Evolutionary conservation across 768 basidiomycete genomes (phyloP), one percentile per base, ranked within the genome.

Genomic region (Naganishia vaughanmartiniae): DNA sequence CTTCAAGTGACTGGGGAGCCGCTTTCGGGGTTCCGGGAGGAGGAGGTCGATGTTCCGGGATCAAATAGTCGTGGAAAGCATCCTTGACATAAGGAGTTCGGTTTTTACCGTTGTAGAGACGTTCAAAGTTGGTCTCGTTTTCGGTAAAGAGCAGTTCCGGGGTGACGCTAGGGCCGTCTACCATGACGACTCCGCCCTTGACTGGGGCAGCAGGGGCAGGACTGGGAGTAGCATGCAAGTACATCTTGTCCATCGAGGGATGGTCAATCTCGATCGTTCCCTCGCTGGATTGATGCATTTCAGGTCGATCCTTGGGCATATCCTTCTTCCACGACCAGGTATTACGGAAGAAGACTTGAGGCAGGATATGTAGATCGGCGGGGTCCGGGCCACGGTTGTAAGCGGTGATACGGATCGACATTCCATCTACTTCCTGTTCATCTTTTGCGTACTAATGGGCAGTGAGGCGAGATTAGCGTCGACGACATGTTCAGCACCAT

Each of bases 331-430:
- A 99, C 0, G 96, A 97, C 96, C 96, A 99, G 34, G 92, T 94
- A 81, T 99, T 99, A 26, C 92, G 88, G 84, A 97, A 99, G 90
- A 91, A 97, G 53, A 98, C 84, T 75, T 97, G 94, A 28, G 96
- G 96, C 46, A 99, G 85, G 75, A 99, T 86, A 80, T 99, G 96
- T 70, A 99, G 83, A 31, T 89, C 94, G 21, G 95, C 93, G 1
- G 92, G 87, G 70, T 97, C 93, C 14, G 95, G 93, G 0, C 96
- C 95, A 45, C 96, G 89, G 81, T 99, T 99, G 83, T 97, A 99
- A 17, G 89, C 85, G 2, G 95, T 98, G 78, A 99, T 93, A 69
- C 96, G 91, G 74, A 97, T 87, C 74, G 92, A 95, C 72, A 95
- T 80, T 74, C 86, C 90, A 68, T 98, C 89, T 11, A 92, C 88